Evolutionary conservation across 2,329 filamentous ascomycete species (phyloP).

Genomic region (Didymella lethalis): DNA sequence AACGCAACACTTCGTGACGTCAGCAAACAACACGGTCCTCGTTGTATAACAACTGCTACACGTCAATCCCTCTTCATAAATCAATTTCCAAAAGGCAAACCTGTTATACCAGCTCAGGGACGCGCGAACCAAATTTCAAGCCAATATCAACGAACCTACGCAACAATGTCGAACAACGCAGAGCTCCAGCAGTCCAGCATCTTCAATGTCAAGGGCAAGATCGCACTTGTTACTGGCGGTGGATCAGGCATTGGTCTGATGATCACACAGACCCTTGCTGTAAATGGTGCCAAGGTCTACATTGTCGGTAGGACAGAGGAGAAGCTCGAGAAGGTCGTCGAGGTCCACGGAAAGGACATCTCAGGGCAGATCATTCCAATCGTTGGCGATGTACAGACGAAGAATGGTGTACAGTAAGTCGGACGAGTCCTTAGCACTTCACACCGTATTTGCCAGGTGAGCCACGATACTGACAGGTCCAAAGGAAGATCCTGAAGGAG

Average conservation of each 20-base stretch:
- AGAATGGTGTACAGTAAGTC: slow-evolving; percentile 52
- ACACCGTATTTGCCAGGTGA: neutral
- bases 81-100: neutral
- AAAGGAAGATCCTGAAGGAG: slow-evolving; percentile 52
- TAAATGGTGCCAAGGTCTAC: slow-evolving; percentile 59
- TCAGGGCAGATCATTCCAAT: slow-evolving; percentile 58
- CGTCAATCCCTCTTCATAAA: slow-evolving; percentile 12
- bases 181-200: slow-evolving; percentile 45
- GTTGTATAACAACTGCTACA: slow-evolving; percentile 26
- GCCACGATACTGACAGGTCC: slow-evolving; percentile 9
- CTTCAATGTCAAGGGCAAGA: slow-evolving; percentile 51
- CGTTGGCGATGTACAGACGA: slow-evolving; percentile 54
- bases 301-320: slow-evolving; percentile 58
- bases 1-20: slow-evolving; percentile 34
- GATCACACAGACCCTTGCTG: slow-evolving; percentile 56
- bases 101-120: slow-evolving; percentile 21
- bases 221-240: slow-evolving; percentile 54
- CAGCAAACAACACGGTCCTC: slow-evolving; percentile 25
- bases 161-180: slow-evolving; percentile 47
- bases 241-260: slow-evolving; percentile 59
- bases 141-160: slow-evolving; percentile 26
- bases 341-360: slow-evolving; percentile 55
- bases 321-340: slow-evolving; percentile 57
- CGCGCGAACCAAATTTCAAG: slow-evolving; percentile 26
- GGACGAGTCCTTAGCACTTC: neutral